These are phyloP conservation scores for Funneliformis mosseae DNA, from an alignment of 192 early-diverging fungal species.

Conservation along the genomic window DNA sequence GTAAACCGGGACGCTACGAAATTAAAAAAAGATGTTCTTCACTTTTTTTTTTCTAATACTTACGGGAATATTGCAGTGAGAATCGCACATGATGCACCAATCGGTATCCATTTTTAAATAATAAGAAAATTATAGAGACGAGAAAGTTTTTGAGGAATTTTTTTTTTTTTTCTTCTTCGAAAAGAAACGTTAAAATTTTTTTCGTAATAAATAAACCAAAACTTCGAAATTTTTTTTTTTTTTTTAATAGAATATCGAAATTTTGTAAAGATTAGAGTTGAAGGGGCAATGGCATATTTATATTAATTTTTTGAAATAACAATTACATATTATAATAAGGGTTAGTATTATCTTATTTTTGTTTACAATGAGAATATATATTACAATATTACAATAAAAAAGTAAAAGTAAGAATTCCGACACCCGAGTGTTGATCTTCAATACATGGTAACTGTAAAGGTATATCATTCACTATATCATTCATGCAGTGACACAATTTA, in stretches of 20 bases:
- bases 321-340: too few species aligned
- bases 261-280: not conserved
- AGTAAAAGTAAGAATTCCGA: too few species aligned
- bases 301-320: not conserved
- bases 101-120: slow-evolving; percentile 16
- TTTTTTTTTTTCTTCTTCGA: not conserved
- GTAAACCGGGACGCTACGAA: not conserved
- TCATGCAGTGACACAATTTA: too few species aligned
- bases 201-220: not conserved
- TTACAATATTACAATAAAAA: too few species aligned
- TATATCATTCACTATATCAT: too few species aligned
- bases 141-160: not conserved
- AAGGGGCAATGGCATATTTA: not conserved
- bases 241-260: not conserved
- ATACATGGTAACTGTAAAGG: too few species aligned
- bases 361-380: too few species aligned
- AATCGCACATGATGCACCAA: slow-evolving; percentile 22
- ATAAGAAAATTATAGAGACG: not conserved
- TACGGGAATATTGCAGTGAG: slow-evolving; percentile 25
- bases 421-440: too few species aligned
- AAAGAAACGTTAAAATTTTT: not conserved
- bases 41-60: not conserved
- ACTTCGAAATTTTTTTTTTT: not conserved
- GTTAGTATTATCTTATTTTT: too few species aligned
- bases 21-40: not conserved